Base-by-base conservation (phyloP, 768 basidiomycete species). In the Russula sp. region DNA sequence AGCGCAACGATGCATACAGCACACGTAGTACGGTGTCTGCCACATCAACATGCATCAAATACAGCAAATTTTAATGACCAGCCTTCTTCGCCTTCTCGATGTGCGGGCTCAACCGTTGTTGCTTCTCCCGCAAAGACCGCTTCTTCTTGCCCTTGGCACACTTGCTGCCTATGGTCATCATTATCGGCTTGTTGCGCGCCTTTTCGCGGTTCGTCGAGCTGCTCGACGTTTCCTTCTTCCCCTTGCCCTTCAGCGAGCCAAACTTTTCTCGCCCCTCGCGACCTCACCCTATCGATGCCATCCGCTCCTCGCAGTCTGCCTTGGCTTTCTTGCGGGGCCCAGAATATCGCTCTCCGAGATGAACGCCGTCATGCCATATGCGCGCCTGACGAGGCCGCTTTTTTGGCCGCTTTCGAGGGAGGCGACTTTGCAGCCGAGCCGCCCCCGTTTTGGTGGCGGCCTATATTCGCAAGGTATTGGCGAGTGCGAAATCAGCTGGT, bases 231-330 rank as follows among this genome's bases (percentile, higher is more conserved):
- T 78, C 90, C 72, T 92, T 93, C 62, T 84, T 91, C 75, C 90
- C 88, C 78, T 95, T 94, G n/a, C 93, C 93, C 76, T 88, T 96
- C 66, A 83, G 75, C 42, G 89, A 90, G 22, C 90, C 90, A 70
- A 86, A 97, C 75, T 95, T 96, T 72, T 96, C 95, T 52, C 96
- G 81, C 0, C 93, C 96, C 73, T 98, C 95, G 42, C 95, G 82
- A 0, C 96, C 96, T 71, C 93, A 91, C 70, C 88, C 85, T 65
- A 98, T 89, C 8, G 87, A 88, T 5, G 90, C 95, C 74, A 98
- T 82, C 20, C 96, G 87, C 69, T 95, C 95, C 58, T 90, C 91
- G 72, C 98, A 98, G 71, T 90, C 87, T 1, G 91, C 84, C 74
- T 98, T 99, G 38, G 81, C 79, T 77, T 94, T 96, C 76, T 98